A percentile compares a stretch with the other conserved stretches of the same genome.
Evolutionary conservation across 148 eudicot species (phyloP).

Genomic region (Suaeda aralocaspica): DNA sequence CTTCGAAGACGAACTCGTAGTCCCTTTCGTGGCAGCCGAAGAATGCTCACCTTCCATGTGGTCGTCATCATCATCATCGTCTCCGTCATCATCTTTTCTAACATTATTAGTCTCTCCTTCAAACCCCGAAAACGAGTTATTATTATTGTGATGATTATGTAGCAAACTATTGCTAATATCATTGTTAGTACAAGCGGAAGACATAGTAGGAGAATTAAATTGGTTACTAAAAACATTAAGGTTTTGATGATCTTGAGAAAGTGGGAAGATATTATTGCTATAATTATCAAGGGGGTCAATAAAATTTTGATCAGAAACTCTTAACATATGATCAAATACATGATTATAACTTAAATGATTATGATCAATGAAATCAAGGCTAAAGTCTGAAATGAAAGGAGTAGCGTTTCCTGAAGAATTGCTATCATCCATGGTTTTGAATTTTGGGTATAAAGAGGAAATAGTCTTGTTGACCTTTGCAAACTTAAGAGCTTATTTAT

Average conservation of each 20-base stretch:
- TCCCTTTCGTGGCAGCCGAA: conserved; percentile 11
- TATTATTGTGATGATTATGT: too few species aligned
- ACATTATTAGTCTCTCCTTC: conserved; percentile 13
- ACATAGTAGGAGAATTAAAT: conserved; percentile 28
- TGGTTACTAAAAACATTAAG: conserved; percentile 7
- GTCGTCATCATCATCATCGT: conserved; percentile 18
- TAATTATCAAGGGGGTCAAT: too few species aligned
- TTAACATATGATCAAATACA: conserved; percentile 26
- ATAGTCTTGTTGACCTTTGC: conserved; percentile 18
- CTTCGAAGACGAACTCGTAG: conserved; percentile 19
- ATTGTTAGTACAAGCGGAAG: conserved; percentile 24
- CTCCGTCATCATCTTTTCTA: conserved; percentile 12
- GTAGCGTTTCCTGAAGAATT: conserved; percentile 7
- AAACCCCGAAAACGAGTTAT: conserved; percentile 22
- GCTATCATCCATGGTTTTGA: conserved; percentile 23
- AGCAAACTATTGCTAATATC: conserved; percentile 14
- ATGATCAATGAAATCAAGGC: conserved; percentile 21
- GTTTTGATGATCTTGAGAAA: background rate
- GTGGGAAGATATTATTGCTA: background rate
- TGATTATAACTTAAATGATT: conserved; percentile 29
- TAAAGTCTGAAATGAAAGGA: conserved; percentile 16
- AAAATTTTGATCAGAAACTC: conserved; percentile 11
- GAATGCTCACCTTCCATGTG: conserved; percentile 27
- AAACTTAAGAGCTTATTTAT: background rate
- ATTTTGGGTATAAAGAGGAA: background rate